Conservation (phyloP, 2,329 filamentous ascomycete species). For the Tolypocladium album region DNA sequence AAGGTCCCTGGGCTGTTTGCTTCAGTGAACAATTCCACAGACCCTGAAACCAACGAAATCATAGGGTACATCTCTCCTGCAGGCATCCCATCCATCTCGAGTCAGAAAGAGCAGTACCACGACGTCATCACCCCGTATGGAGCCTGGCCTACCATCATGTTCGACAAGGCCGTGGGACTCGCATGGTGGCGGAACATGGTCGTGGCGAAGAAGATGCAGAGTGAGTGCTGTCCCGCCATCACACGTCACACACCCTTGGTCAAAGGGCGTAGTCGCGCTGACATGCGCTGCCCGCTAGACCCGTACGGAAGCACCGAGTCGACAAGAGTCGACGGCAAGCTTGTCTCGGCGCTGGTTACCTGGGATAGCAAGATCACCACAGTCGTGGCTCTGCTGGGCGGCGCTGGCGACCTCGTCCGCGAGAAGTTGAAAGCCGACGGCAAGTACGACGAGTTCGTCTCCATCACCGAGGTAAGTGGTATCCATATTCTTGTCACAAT, state of each 20-base stretch:
- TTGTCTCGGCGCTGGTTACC: constrained; percentile 26
- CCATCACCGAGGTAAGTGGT: constrained; percentile 13
- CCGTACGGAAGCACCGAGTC: constrained; percentile 30
- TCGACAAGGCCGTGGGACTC: constrained; percentile 25
- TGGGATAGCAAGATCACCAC: constrained; percentile 34
- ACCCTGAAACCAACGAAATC: constrained; percentile 22
- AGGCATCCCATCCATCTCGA: constrained; percentile 27
- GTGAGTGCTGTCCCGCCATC: constrained; percentile 10
- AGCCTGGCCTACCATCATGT: constrained; percentile 24
- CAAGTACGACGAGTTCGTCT: constrained; percentile 25
- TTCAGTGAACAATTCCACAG: constrained; percentile 30
- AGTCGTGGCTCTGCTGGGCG: constrained; percentile 25
- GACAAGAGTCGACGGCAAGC: constrained; percentile 24
- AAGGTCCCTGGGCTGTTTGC: constrained; percentile 28
- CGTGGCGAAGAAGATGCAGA: constrained; percentile 31
- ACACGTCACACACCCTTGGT: neutral
- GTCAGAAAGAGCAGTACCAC: constrained; percentile 26
- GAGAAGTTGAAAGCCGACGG: constrained; percentile 24
- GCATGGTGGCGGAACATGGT: constrained; percentile 33
- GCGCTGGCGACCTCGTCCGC: constrained; percentile 24
- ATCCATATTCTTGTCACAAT: neutral
- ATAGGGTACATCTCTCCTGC: constrained; percentile 29
- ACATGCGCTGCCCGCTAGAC: constrained; percentile 11
- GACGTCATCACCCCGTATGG: constrained; percentile 30
- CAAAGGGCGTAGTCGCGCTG: neutral